Evolutionary conservation across 208 protist genomes (phyloP).

Genomic region (Crithidia brevicula): DNA sequence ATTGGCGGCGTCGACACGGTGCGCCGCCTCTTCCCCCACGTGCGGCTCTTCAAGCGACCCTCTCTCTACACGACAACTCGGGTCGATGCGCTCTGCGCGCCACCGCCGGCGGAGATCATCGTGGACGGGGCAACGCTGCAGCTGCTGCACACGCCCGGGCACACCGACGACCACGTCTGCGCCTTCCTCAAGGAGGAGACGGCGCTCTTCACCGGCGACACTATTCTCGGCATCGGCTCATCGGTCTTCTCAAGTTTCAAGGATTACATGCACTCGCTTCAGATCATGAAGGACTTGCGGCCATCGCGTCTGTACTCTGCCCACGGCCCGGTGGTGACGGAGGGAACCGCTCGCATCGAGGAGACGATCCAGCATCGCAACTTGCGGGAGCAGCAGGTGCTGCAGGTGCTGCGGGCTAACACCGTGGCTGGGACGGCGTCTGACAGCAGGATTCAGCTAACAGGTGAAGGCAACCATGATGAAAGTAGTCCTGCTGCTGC

Average conservation of each 20-base stretch:
- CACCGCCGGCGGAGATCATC: constrained; percentile 29
- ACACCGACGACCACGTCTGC: constrained; percentile 75
- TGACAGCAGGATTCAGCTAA: background rate
- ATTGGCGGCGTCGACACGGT: constrained; percentile 60
- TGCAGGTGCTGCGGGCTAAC: constrained; percentile 33
- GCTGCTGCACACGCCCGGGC: constrained; percentile 58
- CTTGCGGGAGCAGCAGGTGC: constrained; percentile 63
- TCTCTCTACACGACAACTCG: constrained; percentile 32
- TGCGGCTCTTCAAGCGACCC: constrained; percentile 50
- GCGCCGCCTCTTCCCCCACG: constrained; percentile 41
- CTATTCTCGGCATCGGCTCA: constrained; percentile 59
- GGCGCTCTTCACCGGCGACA: constrained; percentile 72
- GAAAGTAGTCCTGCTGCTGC: background rate
- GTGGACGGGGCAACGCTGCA: constrained; percentile 60
- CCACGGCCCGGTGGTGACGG: constrained; percentile 61
- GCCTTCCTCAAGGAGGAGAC: constrained; percentile 53
- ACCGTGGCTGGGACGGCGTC: background rate
- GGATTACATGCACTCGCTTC: constrained; percentile 65
- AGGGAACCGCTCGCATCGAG: constrained; percentile 43
- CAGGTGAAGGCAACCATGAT: no score
- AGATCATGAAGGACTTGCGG: constrained; percentile 29
- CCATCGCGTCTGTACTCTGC: constrained; percentile 54
- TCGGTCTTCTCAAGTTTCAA: constrained; percentile 66
- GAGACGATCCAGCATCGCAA: constrained; percentile 64
- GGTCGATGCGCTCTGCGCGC: constrained; percentile 31